Conservation (phyloP, 371 early-diverging fungal species). For the Phascolomyces articulosus region DNA sequence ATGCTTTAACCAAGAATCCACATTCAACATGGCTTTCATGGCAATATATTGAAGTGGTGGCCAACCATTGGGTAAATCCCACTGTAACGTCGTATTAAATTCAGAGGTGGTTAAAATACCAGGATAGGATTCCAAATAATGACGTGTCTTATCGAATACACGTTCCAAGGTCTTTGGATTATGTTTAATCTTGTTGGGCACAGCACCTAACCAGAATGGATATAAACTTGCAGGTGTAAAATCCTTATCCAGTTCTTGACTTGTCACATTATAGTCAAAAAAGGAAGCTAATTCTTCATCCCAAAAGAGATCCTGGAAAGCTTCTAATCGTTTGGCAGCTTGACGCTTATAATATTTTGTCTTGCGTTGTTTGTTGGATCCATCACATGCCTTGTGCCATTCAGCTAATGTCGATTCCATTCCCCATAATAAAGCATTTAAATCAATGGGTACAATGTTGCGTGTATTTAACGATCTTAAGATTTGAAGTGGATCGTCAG, state of each 20-base stretch:
- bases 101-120: conserved; percentile 76
- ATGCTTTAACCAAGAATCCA: conserved; percentile 23
- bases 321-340: conserved; percentile 43
- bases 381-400: conserved; percentile 33
- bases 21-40: conserved; percentile 51
- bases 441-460: conserved; percentile 79
- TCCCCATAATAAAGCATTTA: conserved; percentile 84
- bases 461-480: conserved; percentile 61
- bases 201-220: conserved; percentile 55
- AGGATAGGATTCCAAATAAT: conserved; percentile 32
- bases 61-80: conserved; percentile 93
- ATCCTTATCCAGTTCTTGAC: conserved; percentile 27
- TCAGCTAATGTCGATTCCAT: conserved; percentile 66
- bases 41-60: conserved; percentile 62
- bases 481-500: conserved; percentile 33
- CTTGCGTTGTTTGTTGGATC: conserved; percentile 7
- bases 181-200: conserved; percentile 31
- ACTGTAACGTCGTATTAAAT: conserved; percentile 70
- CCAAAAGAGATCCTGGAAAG: conserved; percentile 57
- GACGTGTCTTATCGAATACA: conserved; percentile 38
- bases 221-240: conserved; percentile 48
- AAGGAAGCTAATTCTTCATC: conserved; percentile 44
- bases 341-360: conserved; percentile 32
- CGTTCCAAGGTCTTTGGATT: conserved; percentile 19
- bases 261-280: conserved; percentile 60